These are phyloP conservation scores for Backusella parvicylindrica DNA, from an alignment of 192 early-diverging fungal genomes.

Conservation along the genomic window DNA sequence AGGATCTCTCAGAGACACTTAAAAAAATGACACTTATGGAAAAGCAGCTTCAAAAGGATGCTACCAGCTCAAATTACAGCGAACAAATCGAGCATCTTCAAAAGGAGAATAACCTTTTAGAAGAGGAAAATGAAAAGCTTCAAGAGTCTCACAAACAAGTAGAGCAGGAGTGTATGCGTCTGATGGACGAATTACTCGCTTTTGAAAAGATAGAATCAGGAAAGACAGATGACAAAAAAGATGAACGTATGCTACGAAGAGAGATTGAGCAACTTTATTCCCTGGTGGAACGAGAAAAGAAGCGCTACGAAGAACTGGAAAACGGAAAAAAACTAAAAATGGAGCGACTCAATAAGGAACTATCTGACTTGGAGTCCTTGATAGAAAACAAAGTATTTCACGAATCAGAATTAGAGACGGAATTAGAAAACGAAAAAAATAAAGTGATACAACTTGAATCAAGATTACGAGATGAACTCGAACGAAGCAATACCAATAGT, in stretches of 20 bases:
- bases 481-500: neutral
- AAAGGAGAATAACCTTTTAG: constrained; percentile 37
- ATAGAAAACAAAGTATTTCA: constrained; percentile 74
- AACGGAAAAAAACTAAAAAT: constrained; percentile 59
- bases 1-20: neutral
- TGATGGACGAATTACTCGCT: constrained; percentile 74
- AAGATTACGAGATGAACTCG: constrained; percentile 34
- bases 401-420: constrained; percentile 62
- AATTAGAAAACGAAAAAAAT: constrained; percentile 42
- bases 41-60: neutral
- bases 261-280: constrained; percentile 7
- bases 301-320: constrained; percentile 54
- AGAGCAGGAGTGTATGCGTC: constrained; percentile 68
- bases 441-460: constrained; percentile 37
- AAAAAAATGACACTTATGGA: constrained; percentile 3
- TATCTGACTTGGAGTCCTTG: constrained; percentile 60
- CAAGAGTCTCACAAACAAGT: constrained; percentile 59
- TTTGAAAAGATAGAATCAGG: constrained; percentile 42
- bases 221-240: neutral
- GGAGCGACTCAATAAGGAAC: constrained; percentile 58
- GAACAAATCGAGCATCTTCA: neutral
- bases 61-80: neutral
- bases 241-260: neutral
- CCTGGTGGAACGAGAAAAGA: constrained; percentile 50
- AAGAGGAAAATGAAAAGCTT: constrained; percentile 49